These are phyloP conservation scores for Zalaria obscura DNA, from an alignment of 2,329 filamentous ascomycete species.

Conservation along the genomic window DNA sequence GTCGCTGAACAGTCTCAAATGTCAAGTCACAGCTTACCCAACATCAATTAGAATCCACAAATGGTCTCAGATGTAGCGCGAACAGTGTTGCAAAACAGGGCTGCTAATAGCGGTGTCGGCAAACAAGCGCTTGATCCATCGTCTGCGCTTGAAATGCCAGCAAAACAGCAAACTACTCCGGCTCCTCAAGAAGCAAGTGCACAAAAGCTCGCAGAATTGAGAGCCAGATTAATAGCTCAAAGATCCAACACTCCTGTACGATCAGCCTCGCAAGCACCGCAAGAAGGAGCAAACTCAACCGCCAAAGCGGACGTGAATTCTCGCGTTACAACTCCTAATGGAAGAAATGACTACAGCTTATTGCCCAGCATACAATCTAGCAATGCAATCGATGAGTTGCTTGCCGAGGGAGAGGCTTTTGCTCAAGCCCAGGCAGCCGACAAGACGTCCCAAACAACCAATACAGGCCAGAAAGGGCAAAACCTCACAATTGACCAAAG, in stretches of 20 bases:
- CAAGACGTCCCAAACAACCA: background rate
- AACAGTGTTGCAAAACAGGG: background rate
- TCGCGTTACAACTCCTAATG: too few species aligned
- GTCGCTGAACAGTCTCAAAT: background rate
- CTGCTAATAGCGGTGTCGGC: background rate
- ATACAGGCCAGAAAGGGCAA: background rate
- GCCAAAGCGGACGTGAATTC: background rate
- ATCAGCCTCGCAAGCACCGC: background rate
- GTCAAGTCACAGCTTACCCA: background rate
- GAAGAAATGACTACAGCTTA: too few species aligned
- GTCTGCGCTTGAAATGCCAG: too few species aligned
- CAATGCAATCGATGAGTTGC: slow-evolving; percentile 8
- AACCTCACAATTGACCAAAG: background rate
- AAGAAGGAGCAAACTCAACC: background rate
- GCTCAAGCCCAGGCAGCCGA: slow-evolving; percentile 9
- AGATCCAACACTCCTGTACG: background rate
- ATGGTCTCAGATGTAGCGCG: too few species aligned
- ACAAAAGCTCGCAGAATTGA: background rate
- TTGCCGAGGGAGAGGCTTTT: slow-evolving; percentile 13
- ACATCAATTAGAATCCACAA: too few species aligned
- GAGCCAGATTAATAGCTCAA: background rate
- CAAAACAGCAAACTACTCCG: too few species aligned
- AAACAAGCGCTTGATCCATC: too few species aligned
- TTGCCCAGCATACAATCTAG: background rate
- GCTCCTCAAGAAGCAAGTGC: too few species aligned